These are phyloP conservation scores for Solanum acaule DNA, from an alignment of 257 asterid species.

Conservation along the genomic window DNA sequence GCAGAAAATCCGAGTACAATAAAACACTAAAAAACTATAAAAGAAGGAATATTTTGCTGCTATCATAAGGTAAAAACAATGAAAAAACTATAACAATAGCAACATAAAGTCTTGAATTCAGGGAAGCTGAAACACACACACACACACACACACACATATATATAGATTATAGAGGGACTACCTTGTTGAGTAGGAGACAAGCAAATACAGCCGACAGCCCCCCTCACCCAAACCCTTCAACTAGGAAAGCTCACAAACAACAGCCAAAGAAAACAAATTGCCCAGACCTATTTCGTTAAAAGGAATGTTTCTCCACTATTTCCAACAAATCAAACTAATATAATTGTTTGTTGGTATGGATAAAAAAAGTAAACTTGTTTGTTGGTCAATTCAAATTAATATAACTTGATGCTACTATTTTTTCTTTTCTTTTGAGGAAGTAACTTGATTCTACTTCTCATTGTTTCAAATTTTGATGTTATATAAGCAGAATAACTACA, in stretches of 20 bases:
- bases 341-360: background rate
- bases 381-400: background rate
- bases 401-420: background rate
- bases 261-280: background rate
- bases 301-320: background rate
- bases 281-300: background rate
- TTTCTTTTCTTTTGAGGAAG: background rate
- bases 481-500: background rate
- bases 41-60: background rate
- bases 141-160: background rate
- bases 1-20: background rate
- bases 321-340: background rate
- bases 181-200: background rate
- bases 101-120: background rate
- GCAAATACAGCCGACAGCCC: background rate
- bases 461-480: background rate
- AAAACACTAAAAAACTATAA: too few relatives aligned
- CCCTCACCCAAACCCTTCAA: background rate
- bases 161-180: background rate
- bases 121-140: background rate
- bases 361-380: background rate
- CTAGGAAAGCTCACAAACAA: background rate
- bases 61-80: background rate
- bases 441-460: background rate
- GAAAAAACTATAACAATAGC: background rate